Conservation (phyloP, 805 yeast species). For the Grigorovia transvaalensis region DNA sequence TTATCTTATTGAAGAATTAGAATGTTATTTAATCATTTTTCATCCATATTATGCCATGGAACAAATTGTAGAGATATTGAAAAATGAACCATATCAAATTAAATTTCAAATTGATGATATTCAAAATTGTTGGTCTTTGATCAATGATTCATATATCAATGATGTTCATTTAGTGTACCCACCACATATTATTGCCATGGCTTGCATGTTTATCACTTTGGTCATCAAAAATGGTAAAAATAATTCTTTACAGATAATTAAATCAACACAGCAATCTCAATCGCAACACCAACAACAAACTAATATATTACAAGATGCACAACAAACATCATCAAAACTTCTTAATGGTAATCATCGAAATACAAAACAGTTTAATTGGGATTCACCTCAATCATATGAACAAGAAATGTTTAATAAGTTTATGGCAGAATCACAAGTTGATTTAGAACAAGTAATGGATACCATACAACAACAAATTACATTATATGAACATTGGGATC, state of each 20-base stretch:
- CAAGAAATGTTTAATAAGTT: constrained; percentile 31
- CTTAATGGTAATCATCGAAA: background rate
- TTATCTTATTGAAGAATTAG: constrained; percentile 80
- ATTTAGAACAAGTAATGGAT: constrained; percentile 66
- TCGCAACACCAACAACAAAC: constrained; percentile 22
- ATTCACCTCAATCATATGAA: constrained; percentile 4
- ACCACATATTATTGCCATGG: constrained; percentile 79
- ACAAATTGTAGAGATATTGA: constrained; percentile 39
- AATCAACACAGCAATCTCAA: background rate
- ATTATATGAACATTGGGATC: constrained; percentile 76
- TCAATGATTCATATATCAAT: constrained; percentile 83
- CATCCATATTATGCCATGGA: constrained; percentile 63
- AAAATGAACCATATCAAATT: constrained; percentile 21
- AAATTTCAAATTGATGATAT: constrained; percentile 51
- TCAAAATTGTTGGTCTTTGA: constrained; percentile 80
- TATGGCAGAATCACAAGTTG: constrained; percentile 65
- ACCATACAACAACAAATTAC: constrained; percentile 77
- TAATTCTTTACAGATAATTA: background rate
- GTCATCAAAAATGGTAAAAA: constrained; percentile 14
- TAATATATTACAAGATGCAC: too few relatives aligned
- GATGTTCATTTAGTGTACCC: constrained; percentile 76
- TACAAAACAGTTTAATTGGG: background rate
- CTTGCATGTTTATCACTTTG: constrained; percentile 71
- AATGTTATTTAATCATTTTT: constrained; percentile 58
- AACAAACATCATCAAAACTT: too few relatives aligned